phyloP scores from a whole-genome alignment of 176 grass and related monocot species.

The Tillandsia leiboldiana region DNA sequence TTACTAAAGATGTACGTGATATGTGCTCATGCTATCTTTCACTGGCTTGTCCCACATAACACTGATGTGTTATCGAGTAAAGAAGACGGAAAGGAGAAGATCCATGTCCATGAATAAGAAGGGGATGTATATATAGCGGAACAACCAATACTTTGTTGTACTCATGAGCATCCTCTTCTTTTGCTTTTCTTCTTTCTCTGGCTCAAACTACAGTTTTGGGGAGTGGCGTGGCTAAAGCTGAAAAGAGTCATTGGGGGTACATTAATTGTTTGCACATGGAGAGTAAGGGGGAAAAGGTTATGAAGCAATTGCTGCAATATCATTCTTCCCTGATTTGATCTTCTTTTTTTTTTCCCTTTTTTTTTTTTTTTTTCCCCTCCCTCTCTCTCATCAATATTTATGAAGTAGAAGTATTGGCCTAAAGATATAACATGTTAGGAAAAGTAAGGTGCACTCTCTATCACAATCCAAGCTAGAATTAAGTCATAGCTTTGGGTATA shows the following conservation, averaged over 20 bases:
- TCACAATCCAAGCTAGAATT: too few species aligned
- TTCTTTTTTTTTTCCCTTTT: conserved; percentile 31
- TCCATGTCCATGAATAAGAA: conserved; percentile 13
- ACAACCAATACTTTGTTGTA: not conserved
- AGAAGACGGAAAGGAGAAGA: not conserved
- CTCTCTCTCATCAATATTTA: too few species aligned
- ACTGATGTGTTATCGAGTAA: not conserved
- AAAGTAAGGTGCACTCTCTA: too few species aligned
- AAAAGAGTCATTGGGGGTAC: conserved; percentile 31
- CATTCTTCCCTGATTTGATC: conserved; percentile 23
- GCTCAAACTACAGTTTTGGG: conserved; percentile 20
- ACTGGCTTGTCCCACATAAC: not conserved
- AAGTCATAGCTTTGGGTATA: too few species aligned
- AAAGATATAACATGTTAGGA: too few species aligned
- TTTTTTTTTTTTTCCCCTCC: not conserved
- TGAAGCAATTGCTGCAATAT: conserved; percentile 60
- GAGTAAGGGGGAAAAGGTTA: conserved; percentile 56
- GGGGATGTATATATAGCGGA: conserved; percentile 17
- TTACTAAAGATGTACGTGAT: not conserved
- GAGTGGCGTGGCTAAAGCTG: conserved; percentile 27
- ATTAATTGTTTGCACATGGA: conserved; percentile 57
- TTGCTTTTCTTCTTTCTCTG: conserved; percentile 23
- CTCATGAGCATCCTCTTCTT: conserved; percentile 12
- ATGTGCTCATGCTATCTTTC: not conserved
- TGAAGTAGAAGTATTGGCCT: too few species aligned